Evolutionary conservation across 192 early-diverging fungal species (phyloP).

Genomic region (Linnemannia elongata): DNA sequence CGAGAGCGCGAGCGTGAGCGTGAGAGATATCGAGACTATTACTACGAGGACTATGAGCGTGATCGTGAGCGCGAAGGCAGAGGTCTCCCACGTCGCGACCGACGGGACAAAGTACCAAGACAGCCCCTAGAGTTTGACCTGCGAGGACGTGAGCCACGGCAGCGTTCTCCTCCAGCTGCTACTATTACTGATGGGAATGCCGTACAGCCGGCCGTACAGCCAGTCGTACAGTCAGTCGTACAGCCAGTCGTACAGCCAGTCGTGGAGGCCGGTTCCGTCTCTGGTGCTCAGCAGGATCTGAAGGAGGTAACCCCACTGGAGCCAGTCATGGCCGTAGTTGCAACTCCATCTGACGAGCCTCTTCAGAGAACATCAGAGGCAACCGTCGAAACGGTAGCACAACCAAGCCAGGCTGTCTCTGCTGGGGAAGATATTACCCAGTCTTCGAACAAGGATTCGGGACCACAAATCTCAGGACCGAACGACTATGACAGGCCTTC

Average conservation of each 20-base stretch:
- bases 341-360: neutral
- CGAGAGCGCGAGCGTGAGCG: conserved; percentile 26
- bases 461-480: neutral
- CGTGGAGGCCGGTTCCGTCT: conserved; percentile 1
- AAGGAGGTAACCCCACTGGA: neutral
- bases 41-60: conserved; percentile 31
- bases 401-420: neutral
- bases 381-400: neutral
- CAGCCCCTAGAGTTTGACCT: neutral
- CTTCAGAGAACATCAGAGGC: neutral
- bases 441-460: neutral
- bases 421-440: neutral
- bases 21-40: neutral
- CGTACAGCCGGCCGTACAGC: neutral
- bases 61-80: conserved; percentile 36
- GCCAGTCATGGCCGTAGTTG: neutral
- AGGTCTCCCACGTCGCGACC: conserved; percentile 30
- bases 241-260: conserved; percentile 1
- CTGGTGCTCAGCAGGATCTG: conserved; percentile 9
- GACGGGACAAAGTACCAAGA: conserved; percentile 28
- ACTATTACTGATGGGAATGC: conserved; percentile 24
- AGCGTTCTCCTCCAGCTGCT: conserved; percentile 10
- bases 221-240: neutral
- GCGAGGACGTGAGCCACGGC: conserved; percentile 2
- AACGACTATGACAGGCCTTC: neutral